These are phyloP conservation scores for Fusarium gaditjirri DNA, from an alignment of 2,329 filamentous ascomycete genomes.

Conservation along the genomic window DNA sequence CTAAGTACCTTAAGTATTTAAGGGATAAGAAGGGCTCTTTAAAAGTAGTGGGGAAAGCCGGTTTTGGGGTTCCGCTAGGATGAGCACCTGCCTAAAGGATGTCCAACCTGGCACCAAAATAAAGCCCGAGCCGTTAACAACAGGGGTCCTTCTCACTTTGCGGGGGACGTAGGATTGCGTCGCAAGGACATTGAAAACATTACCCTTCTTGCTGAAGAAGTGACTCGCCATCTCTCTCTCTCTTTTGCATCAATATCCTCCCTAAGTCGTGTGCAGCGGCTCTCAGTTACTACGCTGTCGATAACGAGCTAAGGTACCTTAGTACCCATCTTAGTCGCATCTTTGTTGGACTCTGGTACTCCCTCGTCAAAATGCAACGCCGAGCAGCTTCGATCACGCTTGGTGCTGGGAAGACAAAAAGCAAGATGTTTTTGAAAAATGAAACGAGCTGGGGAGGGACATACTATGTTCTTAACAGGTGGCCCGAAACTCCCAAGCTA, in stretches of 20 bases:
- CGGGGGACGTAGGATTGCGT: slow-evolving; percentile 31
- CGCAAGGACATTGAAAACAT: background rate
- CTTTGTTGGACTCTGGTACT: background rate
- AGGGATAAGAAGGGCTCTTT: too few species aligned
- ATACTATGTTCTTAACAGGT: slow-evolving; percentile 45
- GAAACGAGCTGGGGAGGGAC: slow-evolving; percentile 28
- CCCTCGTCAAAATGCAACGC: slow-evolving; percentile 34
- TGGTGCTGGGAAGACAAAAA: background rate
- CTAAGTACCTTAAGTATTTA: too few species aligned
- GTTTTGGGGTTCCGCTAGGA: background rate
- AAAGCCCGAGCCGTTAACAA: slow-evolving; percentile 2
- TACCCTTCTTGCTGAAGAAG: background rate
- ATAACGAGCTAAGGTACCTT: background rate
- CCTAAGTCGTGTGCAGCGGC: background rate
- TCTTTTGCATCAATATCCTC: background rate
- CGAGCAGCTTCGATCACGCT: slow-evolving; percentile 1
- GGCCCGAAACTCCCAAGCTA: slow-evolving; percentile 11
- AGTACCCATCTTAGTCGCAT: background rate
- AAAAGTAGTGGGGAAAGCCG: too few species aligned
- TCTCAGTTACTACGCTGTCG: background rate
- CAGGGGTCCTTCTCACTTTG: slow-evolving; percentile 29
- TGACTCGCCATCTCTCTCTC: background rate
- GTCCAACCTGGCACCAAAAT: slow-evolving; percentile 17
- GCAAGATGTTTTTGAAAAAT: slow-evolving; percentile 42
- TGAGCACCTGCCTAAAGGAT: slow-evolving; percentile 17